A percentile compares a stretch with the other conserved stretches of the same genome.
These are phyloP conservation scores for Pilobolus umbonatus DNA, from an alignment of 192 early-diverging fungal species.

Conservation along the genomic window DNA sequence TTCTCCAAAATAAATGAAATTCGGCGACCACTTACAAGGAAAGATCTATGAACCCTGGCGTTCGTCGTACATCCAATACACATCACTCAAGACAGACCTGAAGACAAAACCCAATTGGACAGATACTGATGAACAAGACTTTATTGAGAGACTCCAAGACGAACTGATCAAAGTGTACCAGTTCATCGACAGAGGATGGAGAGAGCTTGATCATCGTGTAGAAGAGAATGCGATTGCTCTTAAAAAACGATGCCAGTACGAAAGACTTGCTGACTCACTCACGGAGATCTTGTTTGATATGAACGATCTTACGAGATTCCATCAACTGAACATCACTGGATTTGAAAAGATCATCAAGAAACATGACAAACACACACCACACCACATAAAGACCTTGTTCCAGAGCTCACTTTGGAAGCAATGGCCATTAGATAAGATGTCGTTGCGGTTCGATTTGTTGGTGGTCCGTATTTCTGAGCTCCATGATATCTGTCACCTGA, in stretches of 20 bases:
- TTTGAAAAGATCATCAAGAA: constrained; percentile 95
- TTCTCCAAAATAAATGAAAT: constrained; percentile 73
- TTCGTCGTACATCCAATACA: constrained; percentile 79
- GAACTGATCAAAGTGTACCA: constrained; percentile 80
- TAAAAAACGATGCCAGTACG: constrained; percentile 5
- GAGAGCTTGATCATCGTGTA: constrained; percentile 61
- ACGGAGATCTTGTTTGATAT: constrained; percentile 67
- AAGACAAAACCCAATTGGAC: constrained; percentile 55
- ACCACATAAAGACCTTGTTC: constrained; percentile 66
- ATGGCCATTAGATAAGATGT: constrained; percentile 60
- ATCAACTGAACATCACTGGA: constrained; percentile 73
- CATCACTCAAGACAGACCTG: constrained; percentile 58
- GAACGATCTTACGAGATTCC: constrained; percentile 74
- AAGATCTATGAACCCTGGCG: constrained; percentile 72
- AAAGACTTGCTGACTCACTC: constrained; percentile 49
- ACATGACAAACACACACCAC: constrained; percentile 85
- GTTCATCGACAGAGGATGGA: constrained; percentile 63
- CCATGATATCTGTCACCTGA: constrained; percentile 15
- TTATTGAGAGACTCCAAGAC: constrained; percentile 74
- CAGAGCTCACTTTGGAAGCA: constrained; percentile 64
- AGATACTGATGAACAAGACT: constrained; percentile 77
- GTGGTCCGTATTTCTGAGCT: constrained; percentile 18
- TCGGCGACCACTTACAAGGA: constrained; percentile 70
- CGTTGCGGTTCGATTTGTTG: constrained; percentile 45
- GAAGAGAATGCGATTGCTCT: constrained; percentile 54